phyloP scores from a whole-genome alignment of 202 grass and related monocot species.

The Carex sylvatica region DNA sequence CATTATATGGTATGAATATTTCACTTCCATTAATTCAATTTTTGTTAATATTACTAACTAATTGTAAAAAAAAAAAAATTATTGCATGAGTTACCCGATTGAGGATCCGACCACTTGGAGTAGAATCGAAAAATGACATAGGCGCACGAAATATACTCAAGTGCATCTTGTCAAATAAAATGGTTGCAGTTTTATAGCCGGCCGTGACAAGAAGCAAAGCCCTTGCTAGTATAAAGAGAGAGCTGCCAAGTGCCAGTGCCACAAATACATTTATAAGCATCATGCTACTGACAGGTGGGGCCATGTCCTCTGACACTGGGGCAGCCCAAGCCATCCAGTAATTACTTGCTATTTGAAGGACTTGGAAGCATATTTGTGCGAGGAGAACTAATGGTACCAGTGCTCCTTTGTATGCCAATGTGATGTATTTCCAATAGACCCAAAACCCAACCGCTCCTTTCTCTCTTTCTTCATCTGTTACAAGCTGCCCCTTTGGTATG shows the following conservation, averaged over 20 bases:
- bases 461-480: slow-evolving; percentile 90
- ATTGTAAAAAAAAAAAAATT: background rate
- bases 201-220: slow-evolving; percentile 65
- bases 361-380: slow-evolving; percentile 73
- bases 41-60: background rate
- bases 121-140: slow-evolving; percentile 94
- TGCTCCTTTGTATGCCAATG: slow-evolving; percentile 64
- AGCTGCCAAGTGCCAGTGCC: too few relatives aligned
- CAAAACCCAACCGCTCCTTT: slow-evolving; percentile 77
- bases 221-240: slow-evolving; percentile 63
- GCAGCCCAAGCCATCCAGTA: slow-evolving; percentile 97
- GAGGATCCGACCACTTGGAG: slow-evolving; percentile 75
- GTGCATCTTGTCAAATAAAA: slow-evolving; percentile 83
- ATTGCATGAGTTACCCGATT: slow-evolving; percentile 57
- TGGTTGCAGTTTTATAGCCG: slow-evolving; percentile 66
- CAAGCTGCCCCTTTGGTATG: slow-evolving; percentile 61
- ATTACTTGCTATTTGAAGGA: slow-evolving; percentile 84
- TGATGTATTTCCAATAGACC: slow-evolving; percentile 87
- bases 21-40: too few relatives aligned
- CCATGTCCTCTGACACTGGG: too few relatives aligned
- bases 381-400: slow-evolving; percentile 65
- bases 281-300: too few relatives aligned
- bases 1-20: background rate
- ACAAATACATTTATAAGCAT: too few relatives aligned
- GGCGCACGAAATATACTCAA: slow-evolving; percentile 78